Base-by-base conservation (phyloP, 2,329 filamentous ascomycete species). In the Monosporascus cannonballus region DNA sequence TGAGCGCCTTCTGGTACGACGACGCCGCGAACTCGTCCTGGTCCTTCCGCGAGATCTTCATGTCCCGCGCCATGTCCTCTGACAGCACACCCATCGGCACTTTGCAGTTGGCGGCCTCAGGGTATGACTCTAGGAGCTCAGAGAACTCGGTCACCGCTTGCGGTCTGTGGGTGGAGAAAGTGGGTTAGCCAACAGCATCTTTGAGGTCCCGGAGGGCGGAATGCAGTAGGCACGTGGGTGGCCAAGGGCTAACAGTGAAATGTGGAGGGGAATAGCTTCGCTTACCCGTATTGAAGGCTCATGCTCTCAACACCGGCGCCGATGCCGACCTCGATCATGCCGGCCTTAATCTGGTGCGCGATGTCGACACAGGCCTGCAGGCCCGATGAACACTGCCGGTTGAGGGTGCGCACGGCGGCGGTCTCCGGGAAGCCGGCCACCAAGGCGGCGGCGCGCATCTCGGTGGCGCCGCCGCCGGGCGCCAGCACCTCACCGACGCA, bases 271-370 rank as follows among this genome's bases (percentile, higher is more conserved):
- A n/a, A 15, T 22, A 20, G 15, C 20, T 36, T 22, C 37, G 72
- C 82, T 63, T 76, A 88, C 84, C 93, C 94, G 70, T 97, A 97
- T 68, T 96, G 89, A 53, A 80, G 79, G 66, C 84, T 89, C 94
- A 99, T 99, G 78, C 89, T 94, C 83, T 99, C 94, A 24, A 96
- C 91, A 66, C 94, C 94, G 20, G 92, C 92, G 61, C 93, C 94
- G 62, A 97, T 84, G 63, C 94, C 94, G 57, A 97, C 75, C 61
- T 97, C 93, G 67, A 97, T 97, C 88, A 96, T 96, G 64, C 92
- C 94, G 5, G 84, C 70, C 67, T 83, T 84, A 74, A 99, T 95
- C 62, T 90, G 89, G 76, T 97, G 96, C 61, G 93, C 93, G 66
- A 97, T 87, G 70, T 97, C 93, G 55, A 94, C 87, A 67, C 90